phyloP scores from a whole-genome alignment of 169 alveolate genomes.

The Cryptosporidium felis region DNA sequence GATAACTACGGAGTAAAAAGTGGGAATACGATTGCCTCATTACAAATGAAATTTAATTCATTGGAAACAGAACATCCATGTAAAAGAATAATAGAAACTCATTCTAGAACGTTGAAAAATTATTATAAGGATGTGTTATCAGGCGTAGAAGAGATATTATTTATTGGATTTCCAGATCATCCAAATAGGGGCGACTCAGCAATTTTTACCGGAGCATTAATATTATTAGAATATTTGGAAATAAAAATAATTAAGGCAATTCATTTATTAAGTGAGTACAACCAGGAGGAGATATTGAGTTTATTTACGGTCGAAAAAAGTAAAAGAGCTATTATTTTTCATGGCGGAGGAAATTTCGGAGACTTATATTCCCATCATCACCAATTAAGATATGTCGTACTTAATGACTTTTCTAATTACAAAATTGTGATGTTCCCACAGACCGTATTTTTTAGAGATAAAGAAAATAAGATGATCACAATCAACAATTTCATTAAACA shows the following conservation, averaged over 20 bases:
- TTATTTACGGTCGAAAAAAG: background rate
- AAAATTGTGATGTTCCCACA: constrained; percentile 61
- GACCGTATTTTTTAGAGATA: constrained; percentile 46
- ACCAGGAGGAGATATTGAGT: constrained; percentile 4
- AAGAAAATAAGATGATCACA: constrained; percentile 2
- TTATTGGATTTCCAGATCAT: constrained; percentile 69
- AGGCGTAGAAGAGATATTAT: constrained; percentile 43
- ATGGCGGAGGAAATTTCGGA: constrained; percentile 70
- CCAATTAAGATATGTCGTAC: constrained; percentile 39
- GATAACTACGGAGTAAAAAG: background rate
- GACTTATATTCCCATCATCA: constrained; percentile 70
- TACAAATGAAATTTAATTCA: constrained; percentile 21
- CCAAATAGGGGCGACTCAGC: constrained; percentile 71
- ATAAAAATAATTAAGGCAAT: constrained; percentile 40
- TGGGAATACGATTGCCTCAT: background rate
- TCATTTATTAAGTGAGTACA: constrained; percentile 36
- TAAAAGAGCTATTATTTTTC: constrained; percentile 48
- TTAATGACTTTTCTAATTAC: constrained; percentile 28
- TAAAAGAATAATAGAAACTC: constrained; percentile 6
- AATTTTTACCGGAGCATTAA: constrained; percentile 57
- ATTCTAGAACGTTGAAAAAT: constrained; percentile 28
- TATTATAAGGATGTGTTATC: constrained; percentile 20
- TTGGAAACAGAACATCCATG: constrained; percentile 61
- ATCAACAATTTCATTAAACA: constrained; percentile 8
- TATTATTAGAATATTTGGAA: constrained; percentile 23